Conservation (phyloP, 768 basidiomycete species). For the Rhodotorula graminis region DNA sequence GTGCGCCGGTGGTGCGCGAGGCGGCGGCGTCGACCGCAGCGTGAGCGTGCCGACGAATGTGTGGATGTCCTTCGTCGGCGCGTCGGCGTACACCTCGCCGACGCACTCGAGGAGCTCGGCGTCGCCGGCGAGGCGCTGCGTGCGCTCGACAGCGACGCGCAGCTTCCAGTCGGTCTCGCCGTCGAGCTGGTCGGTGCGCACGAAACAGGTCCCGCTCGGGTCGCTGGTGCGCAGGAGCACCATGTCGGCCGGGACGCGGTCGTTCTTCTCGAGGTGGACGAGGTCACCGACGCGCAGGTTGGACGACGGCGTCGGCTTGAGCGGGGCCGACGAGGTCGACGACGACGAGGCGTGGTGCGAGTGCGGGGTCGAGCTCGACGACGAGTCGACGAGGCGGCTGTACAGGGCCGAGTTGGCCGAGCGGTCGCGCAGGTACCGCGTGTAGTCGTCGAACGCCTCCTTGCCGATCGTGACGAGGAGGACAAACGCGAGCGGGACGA, state of each 20-base stretch:
- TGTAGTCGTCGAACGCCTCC: conserved; percentile 98
- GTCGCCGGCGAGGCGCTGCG: conserved; percentile 64
- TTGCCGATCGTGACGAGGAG: conserved; percentile 94
- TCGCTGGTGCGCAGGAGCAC: conserved; percentile 84
- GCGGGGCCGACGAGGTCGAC: conserved; percentile 5
- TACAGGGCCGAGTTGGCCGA: conserved; percentile 95
- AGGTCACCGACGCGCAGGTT: conserved; percentile 85
- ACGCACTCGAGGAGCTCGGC: conserved; percentile 59
- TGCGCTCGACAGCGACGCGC: conserved; percentile 76
- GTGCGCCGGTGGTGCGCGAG: conserved; percentile 16
- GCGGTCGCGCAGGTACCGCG: conserved; percentile 80
- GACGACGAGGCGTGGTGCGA: conserved; percentile 34
- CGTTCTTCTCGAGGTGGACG: conserved; percentile 88
- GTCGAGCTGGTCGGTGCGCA: conserved; percentile 94
- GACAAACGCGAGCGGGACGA: conserved; percentile 93
- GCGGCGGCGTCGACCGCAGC: conserved; percentile 39
- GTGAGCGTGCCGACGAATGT: conserved; percentile 91
- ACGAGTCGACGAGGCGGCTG: conserved; percentile 62
- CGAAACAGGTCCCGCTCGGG: conserved; percentile 86
- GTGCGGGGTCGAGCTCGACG: conserved; percentile 33
- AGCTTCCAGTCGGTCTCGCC: conserved; percentile 99
- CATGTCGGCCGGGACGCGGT: conserved; percentile 91
- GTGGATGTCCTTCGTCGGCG: conserved; percentile 94
- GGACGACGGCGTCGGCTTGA: conserved; percentile 60
- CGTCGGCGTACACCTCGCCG: conserved; percentile 90